Evolutionary conservation across 2,329 filamentous ascomycete genomes (phyloP).

Genomic region (Ceratocystis destructans): DNA sequence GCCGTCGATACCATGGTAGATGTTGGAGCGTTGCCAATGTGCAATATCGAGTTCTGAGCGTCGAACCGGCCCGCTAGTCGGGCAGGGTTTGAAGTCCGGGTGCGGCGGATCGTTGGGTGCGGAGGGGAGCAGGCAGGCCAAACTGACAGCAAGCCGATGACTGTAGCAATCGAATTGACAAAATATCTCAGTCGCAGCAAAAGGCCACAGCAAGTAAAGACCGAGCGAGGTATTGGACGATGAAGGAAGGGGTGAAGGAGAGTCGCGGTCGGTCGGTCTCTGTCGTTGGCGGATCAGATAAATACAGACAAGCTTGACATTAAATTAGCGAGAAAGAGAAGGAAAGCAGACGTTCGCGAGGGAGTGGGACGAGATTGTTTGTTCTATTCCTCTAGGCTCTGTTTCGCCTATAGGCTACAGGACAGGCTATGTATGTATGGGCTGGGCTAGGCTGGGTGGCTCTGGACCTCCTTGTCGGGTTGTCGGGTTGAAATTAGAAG

Average conservation of each 20-base stretch:
- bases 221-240: background rate
- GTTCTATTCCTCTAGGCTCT: background rate
- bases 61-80: background rate
- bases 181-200: background rate
- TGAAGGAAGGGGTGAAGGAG: background rate
- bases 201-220: background rate
- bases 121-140: background rate
- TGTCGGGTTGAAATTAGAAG: constrained; percentile 1
- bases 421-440: background rate
- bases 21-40: background rate
- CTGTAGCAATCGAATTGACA: background rate
- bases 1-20: constrained; percentile 17
- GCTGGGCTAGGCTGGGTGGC: background rate
- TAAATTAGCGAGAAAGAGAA: background rate
- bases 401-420: background rate
- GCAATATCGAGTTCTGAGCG: background rate
- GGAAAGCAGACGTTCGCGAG: background rate
- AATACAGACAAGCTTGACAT: background rate
- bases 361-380: background rate
- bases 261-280: background rate
- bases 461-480: background rate
- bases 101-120: background rate
- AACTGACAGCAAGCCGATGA: background rate
- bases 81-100: background rate
- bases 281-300: background rate